These are phyloP conservation scores for Conticribra guillardii DNA, from an alignment of 108 stramenopile species.

Conservation along the genomic window DNA sequence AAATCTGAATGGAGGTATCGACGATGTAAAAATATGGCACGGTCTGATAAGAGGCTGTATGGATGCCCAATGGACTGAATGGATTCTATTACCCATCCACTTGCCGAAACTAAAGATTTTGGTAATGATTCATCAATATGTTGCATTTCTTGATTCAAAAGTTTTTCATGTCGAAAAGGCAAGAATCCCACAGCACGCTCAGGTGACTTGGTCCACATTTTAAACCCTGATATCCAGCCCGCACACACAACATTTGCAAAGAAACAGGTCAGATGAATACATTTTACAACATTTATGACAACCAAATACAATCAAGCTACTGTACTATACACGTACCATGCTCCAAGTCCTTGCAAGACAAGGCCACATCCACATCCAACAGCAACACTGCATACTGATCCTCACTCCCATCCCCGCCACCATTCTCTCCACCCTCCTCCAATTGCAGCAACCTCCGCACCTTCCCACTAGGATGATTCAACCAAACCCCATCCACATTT, in stretches of 20 bases:
- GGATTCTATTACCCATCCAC: neutral
- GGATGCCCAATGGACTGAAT: neutral
- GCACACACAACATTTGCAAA: neutral
- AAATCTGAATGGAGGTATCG: conserved; percentile 11
- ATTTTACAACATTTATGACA: neutral
- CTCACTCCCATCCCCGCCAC: neutral
- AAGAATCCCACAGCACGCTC: conserved; percentile 7
- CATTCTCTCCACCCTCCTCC: neutral
- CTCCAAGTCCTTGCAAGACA: conserved; percentile 15
- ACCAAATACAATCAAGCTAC: neutral
- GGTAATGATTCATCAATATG: neutral
- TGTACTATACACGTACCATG: neutral
- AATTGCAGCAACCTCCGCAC: neutral
- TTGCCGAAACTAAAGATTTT: neutral
- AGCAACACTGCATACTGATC: conserved; percentile 3
- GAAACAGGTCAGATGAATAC: neutral
- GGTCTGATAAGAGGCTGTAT: conserved; percentile 8
- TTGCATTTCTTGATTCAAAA: neutral
- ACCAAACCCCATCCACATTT: neutral
- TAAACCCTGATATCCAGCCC: conserved; percentile 9
- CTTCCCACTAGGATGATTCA: conserved; percentile 23
- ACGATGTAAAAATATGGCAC: conserved; percentile 8
- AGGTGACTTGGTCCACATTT: conserved; percentile 7
- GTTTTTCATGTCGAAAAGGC: neutral
- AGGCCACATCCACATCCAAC: conserved; percentile 7